Evolutionary conservation across 306 rosid species (phyloP).

Genomic region (Crataegus laevigata): DNA sequence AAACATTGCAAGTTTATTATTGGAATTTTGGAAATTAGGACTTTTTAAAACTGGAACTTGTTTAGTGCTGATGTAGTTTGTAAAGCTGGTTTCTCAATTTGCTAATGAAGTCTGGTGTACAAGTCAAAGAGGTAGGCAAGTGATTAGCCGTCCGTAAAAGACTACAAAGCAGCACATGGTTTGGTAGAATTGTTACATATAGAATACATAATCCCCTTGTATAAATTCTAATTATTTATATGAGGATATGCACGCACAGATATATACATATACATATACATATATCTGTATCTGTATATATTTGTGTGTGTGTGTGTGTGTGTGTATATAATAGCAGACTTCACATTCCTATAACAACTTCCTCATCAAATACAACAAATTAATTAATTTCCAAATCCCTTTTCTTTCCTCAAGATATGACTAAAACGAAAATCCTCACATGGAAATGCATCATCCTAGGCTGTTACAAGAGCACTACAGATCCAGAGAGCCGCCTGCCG

Average conservation of each 20-base stretch:
- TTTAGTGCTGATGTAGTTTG: background rate
- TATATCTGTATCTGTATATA: too few species aligned
- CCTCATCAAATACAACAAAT: background rate
- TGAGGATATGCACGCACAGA: background rate
- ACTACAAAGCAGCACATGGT: background rate
- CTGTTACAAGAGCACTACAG: constrained; percentile 41
- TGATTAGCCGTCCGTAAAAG: constrained; percentile 27
- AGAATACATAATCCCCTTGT: background rate
- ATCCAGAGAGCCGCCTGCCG: background rate
- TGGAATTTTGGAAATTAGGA: background rate
- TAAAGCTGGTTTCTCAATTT: background rate
- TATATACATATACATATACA: too few species aligned
- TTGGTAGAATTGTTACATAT: background rate
- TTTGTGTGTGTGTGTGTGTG: too few species aligned
- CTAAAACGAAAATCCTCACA: constrained; percentile 33
- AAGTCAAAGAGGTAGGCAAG: constrained; percentile 30
- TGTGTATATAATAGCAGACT: background rate
- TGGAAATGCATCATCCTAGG: constrained; percentile 67
- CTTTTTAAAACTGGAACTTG: background rate
- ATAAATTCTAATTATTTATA: background rate
- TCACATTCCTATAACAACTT: background rate
- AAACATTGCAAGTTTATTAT: too few species aligned
- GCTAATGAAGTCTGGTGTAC: background rate
- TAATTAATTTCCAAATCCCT: background rate
- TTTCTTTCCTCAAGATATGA: constrained; percentile 21